A percentile compares a stretch with the other conserved stretches of the same genome.
phyloP scores from a whole-genome alignment of 805 yeast species.

The Vanderwaltozyma tropicalis region DNA sequence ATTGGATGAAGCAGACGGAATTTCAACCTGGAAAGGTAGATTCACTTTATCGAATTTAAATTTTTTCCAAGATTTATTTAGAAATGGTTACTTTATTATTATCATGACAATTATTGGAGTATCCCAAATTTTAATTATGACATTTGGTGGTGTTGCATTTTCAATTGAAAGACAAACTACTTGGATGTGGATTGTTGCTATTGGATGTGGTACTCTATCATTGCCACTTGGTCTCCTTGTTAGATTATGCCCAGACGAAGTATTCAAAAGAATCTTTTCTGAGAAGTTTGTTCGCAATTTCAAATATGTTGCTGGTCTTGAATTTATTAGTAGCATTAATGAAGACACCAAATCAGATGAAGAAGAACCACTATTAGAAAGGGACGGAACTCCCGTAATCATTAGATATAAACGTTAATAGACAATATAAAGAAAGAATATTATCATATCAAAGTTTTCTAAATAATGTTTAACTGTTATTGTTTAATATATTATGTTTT shows the following conservation, averaged over 20 bases:
- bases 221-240: slow-evolving; percentile 71
- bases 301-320: slow-evolving; percentile 17
- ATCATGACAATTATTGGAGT: slow-evolving; percentile 71
- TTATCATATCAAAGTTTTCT: background rate
- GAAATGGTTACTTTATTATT: slow-evolving; percentile 71
- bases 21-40: slow-evolving; percentile 46
- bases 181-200: slow-evolving; percentile 82
- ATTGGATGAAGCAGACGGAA: slow-evolving; percentile 75
- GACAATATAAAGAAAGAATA: no score
- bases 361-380: slow-evolving; percentile 20
- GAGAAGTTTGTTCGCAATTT: slow-evolving; percentile 23
- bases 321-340: slow-evolving; percentile 13
- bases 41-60: slow-evolving; percentile 58
- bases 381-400: background rate
- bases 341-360: slow-evolving; percentile 13
- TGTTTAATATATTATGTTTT: no score
- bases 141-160: slow-evolving; percentile 94
- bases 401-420: no score
- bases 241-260: slow-evolving; percentile 73
- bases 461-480: no score
- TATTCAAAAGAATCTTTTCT: slow-evolving; percentile 62
- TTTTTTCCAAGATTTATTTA: slow-evolving; percentile 69
- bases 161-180: slow-evolving; percentile 70
- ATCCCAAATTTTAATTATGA: slow-evolving; percentile 83
- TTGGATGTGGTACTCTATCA: slow-evolving; percentile 69